Evolutionary conservation across 2,329 filamentous ascomycete genomes (phyloP).

Genomic region (Arthrobotrys iridis): DNA sequence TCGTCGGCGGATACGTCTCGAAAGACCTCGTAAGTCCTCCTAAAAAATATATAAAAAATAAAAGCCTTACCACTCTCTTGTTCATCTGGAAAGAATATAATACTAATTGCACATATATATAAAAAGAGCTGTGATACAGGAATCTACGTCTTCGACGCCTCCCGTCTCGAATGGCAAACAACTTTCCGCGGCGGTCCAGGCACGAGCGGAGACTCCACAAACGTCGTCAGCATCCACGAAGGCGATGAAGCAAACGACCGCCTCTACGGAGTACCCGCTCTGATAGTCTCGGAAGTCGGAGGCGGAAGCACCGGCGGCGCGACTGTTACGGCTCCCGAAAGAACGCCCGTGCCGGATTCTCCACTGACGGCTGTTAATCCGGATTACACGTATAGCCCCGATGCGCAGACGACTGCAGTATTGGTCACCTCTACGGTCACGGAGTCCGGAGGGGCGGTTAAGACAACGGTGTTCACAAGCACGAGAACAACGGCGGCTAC

Average conservation of each 20-base stretch:
- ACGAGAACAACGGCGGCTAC: conserved; percentile 61
- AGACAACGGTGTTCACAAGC: conserved; percentile 61
- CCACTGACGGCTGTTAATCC: conserved; percentile 76
- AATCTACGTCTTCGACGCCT: conserved; percentile 81
- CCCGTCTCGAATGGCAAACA: conserved; percentile 73
- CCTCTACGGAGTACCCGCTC: conserved; percentile 75
- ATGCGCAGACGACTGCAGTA: background rate
- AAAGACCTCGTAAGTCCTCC: conserved; percentile 60
- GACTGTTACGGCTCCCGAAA: conserved; percentile 72
- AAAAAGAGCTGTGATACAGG: conserved; percentile 70
- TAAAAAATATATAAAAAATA: background rate
- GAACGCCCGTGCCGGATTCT: conserved; percentile 71
- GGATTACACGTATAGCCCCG: conserved; percentile 67
- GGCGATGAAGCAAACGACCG: conserved; percentile 66
- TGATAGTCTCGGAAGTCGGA: conserved; percentile 73
- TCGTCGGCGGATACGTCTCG: conserved; percentile 76
- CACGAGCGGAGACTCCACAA: conserved; percentile 66
- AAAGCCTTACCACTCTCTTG: no score
- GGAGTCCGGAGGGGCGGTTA: conserved; percentile 61
- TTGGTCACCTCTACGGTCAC: conserved; percentile 60
- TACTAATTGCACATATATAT: conserved; percentile 59
- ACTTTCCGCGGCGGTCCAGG: conserved; percentile 74
- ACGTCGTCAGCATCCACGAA: conserved; percentile 64
- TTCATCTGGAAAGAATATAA: background rate
- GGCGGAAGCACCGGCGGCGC: conserved; percentile 74